A percentile compares a stretch with the other conserved stretches of the same genome.
Evolutionary conservation across 345 rosid species (phyloP).

Genomic region (Brassica juncea): DNA sequence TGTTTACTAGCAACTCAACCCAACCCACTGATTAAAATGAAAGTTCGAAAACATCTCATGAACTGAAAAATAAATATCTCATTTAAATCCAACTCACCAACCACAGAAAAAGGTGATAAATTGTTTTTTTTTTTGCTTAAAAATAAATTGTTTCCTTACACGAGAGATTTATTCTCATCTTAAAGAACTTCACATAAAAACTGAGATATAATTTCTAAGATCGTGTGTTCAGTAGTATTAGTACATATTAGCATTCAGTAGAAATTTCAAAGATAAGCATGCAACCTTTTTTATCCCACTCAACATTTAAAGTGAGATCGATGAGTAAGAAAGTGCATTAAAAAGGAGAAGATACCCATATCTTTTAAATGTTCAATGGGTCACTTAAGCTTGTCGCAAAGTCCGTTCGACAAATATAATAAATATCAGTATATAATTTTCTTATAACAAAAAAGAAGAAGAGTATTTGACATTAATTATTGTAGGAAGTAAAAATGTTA

Average conservation of each 20-base stretch:
- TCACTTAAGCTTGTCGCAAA: slow-evolving; percentile 32
- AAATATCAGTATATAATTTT: background rate
- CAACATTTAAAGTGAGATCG: slow-evolving; percentile 16
- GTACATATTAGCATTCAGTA: no score
- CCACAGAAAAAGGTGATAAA: background rate
- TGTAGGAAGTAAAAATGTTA: background rate
- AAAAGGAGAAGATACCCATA: slow-evolving; percentile 23
- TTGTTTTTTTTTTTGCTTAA: background rate
- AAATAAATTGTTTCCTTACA: background rate
- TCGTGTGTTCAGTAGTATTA: background rate
- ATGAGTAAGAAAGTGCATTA: slow-evolving; percentile 2
- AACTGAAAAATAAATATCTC: background rate
- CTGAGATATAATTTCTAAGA: background rate
- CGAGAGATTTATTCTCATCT: background rate
- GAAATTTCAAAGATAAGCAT: background rate
- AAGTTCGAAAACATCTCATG: background rate
- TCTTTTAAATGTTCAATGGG: slow-evolving; percentile 22
- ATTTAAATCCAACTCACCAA: background rate
- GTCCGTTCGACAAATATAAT: background rate
- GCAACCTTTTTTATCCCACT: slow-evolving; percentile 22
- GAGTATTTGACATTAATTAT: background rate
- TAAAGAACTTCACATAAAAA: background rate
- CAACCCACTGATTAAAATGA: background rate
- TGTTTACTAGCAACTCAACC: background rate
- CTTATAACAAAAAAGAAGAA: background rate